These are phyloP conservation scores for Tympanopsis confertula DNA, from an alignment of 2,329 filamentous ascomycete genomes.

Conservation along the genomic window DNA sequence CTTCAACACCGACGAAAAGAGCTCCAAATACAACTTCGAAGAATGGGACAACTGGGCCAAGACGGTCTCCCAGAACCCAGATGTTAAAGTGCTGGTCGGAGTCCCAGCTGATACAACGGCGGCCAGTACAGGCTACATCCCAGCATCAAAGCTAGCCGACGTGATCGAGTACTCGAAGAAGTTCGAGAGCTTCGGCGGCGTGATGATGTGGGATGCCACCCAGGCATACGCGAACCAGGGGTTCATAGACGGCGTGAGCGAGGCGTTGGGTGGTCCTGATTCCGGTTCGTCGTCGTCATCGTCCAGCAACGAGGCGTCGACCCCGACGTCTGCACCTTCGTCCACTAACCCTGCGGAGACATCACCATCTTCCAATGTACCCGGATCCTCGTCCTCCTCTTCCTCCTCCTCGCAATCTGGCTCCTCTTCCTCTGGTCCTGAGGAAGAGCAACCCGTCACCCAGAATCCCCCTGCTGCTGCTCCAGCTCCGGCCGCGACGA, in stretches of 20 bases:
- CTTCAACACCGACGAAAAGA: conserved; percentile 34
- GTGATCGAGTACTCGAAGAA: conserved; percentile 40
- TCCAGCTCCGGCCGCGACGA: too few relatives aligned
- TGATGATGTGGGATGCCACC: conserved; percentile 60
- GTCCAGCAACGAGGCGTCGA: too few relatives aligned
- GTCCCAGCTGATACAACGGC: conserved; percentile 42
- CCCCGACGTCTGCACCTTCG: too few relatives aligned
- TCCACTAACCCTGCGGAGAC: too few relatives aligned
- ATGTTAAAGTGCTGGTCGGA: conserved; percentile 51
- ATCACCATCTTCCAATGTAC: too few relatives aligned
- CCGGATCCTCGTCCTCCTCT: too few relatives aligned
- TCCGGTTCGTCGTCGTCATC: too few relatives aligned
- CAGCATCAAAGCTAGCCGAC: conserved; percentile 28
- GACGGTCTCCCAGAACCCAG: conserved; percentile 39
- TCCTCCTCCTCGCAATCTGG: too few relatives aligned
- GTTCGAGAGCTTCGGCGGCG: conserved; percentile 51
- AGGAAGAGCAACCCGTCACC: too few relatives aligned
- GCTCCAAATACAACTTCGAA: conserved; percentile 45
- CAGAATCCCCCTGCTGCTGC: too few relatives aligned
- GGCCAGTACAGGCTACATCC: conserved; percentile 39
- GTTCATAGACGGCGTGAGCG: conserved; percentile 34
- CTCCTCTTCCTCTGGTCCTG: too few relatives aligned
- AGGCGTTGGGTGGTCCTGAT: conserved; percentile 21
- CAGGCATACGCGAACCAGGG: conserved; percentile 47
- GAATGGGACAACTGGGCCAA: conserved; percentile 58